Base-by-base conservation (phyloP, 306 rosid genomes). In the Casuarina glauca region DNA sequence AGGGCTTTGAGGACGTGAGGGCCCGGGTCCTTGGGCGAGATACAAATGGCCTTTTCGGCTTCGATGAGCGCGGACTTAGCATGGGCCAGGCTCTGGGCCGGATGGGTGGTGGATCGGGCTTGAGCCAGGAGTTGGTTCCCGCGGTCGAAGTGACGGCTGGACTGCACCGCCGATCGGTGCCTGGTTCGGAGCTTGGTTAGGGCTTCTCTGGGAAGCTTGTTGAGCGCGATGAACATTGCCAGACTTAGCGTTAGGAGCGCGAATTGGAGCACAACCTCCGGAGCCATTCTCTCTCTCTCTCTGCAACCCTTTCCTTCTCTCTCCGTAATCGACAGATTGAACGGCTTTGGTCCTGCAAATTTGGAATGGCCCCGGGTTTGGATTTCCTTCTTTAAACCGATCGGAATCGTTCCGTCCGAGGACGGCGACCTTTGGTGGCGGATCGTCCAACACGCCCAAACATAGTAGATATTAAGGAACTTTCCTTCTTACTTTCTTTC, bases 1-100 rank as follows among this genome's bases (percentile, higher is more conserved):
- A 74, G 64, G 61, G 91, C 89, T 44, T 86, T 87, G 73, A 90
- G 85, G 70, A 90, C 76, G 79, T 87, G 91, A 2, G 89, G 86
- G 52, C 82, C 61, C 13, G 95, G 89, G 45, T 90, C 86, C 48
- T 53, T 81, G 0, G 95, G 97, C 0, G 86, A 80, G 39, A 87
- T 78, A 26, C 88, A 76, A 38, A 92, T 73, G 4, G 93, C 91
- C 53, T 48, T 82, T 43, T 90, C 79, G 45, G 91, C 87, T 73
- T 90, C 90, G 1, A 13, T 2, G 1, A 90, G 81, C 8, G 96
- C 92, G 55, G 26, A 77, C 48, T 73, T 88, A 12, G 97, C 93
- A 84, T 92, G 88, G 74, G 76, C 58, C 10, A 39, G 32, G 19
- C 85, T 74, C 58, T 66, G 89, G 12, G 79, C 66, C 20, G 69